These are phyloP conservation scores for Gaultheria prostrata DNA, from an alignment of 148 eudicot genomes.

Conservation along the genomic window DNA sequence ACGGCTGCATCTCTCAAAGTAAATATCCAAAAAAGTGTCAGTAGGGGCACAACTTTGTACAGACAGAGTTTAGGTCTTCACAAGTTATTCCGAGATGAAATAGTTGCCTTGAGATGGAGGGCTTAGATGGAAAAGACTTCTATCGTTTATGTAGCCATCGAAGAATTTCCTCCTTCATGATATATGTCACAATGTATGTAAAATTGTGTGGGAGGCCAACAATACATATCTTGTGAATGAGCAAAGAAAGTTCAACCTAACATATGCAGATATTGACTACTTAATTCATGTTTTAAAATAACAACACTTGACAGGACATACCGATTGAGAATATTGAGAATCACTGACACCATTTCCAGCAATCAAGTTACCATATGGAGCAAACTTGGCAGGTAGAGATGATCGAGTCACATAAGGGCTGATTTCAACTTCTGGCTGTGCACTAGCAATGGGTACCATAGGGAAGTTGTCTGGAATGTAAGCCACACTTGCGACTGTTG, in stretches of 20 bases:
- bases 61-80: background rate
- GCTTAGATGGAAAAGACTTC: background rate
- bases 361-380: slow-evolving; percentile 47
- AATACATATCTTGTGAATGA: background rate
- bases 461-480: slow-evolving; percentile 47
- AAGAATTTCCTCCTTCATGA: background rate
- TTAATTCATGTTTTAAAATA: background rate
- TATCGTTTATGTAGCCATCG: background rate
- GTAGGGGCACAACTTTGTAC: background rate
- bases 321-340: slow-evolving; percentile 63
- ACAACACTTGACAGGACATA: slow-evolving; percentile 32
- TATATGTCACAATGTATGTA: background rate
- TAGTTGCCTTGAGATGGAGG: background rate
- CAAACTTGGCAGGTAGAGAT: slow-evolving; percentile 55
- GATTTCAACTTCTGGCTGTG: slow-evolving; percentile 57
- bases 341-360: slow-evolving; percentile 44
- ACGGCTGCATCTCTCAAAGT: background rate
- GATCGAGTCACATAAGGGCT: slow-evolving; percentile 42
- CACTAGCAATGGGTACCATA: slow-evolving; percentile 39
- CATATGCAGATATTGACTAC: background rate
- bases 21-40: background rate
- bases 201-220: background rate
- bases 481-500: slow-evolving; percentile 42
- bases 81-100: background rate
- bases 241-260: background rate